phyloP scores from a whole-genome alignment of 2,329 filamentous ascomycete species.

The Sarocladium kiliense region DNA sequence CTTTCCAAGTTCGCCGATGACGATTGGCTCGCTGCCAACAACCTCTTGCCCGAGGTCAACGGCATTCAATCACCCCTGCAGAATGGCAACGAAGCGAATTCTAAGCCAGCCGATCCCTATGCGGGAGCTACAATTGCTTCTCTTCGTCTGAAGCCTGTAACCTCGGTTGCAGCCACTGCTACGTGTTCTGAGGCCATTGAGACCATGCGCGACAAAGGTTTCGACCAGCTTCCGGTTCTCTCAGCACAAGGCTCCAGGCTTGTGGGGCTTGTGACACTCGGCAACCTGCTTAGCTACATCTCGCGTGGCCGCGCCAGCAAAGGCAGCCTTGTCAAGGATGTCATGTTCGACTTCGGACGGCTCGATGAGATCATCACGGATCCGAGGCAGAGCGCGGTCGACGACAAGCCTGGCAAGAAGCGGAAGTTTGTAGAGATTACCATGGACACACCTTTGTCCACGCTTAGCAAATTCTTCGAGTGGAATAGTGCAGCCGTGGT shows the following conservation, averaged over 20 bases:
- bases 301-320: constrained; percentile 74
- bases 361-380: constrained; percentile 90
- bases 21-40: constrained; percentile 96
- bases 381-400: constrained; percentile 56
- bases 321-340: constrained; percentile 69
- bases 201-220: constrained; percentile 96
- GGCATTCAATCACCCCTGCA: constrained; percentile 42
- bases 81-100: constrained; percentile 27
- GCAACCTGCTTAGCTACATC: constrained; percentile 89
- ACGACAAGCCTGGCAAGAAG: constrained; percentile 36
- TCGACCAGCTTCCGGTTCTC: constrained; percentile 93
- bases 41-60: constrained; percentile 63
- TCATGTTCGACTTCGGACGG: constrained; percentile 95
- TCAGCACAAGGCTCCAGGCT: constrained; percentile 61
- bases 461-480: constrained; percentile 89
- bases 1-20: constrained; percentile 98
- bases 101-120: constrained; percentile 60
- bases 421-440: constrained; percentile 92
- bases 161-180: constrained; percentile 68
- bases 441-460: constrained; percentile 75
- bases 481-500: constrained; percentile 97
- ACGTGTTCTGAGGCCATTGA: constrained; percentile 86
- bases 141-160: constrained; percentile 88
- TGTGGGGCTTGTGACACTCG: constrained; percentile 88
- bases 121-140: constrained; percentile 72